Evolutionary conservation across 2,329 filamentous ascomycete species (phyloP).

Genomic region (Fusarium pseudonygamai): DNA sequence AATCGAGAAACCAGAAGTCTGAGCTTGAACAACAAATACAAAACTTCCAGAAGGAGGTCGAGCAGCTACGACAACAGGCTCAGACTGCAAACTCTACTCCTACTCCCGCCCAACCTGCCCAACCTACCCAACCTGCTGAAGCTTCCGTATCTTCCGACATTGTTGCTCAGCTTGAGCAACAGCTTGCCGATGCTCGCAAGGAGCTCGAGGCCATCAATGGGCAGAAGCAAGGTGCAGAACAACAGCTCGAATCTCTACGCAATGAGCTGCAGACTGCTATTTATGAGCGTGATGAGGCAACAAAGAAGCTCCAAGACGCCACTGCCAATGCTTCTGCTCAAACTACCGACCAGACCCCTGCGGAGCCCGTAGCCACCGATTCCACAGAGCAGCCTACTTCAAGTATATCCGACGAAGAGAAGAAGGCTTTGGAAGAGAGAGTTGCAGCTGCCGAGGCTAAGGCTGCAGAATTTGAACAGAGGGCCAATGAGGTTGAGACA

Average conservation of each 20-base stretch:
- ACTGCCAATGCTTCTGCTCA: slow-evolving; percentile 42
- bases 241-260: slow-evolving; percentile 65
- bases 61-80: slow-evolving; percentile 50
- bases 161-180: slow-evolving; percentile 57
- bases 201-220: slow-evolving; percentile 72
- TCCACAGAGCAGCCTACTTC: slow-evolving; percentile 20
- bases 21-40: slow-evolving; percentile 56
- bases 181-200: slow-evolving; percentile 60
- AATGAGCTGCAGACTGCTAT: slow-evolving; percentile 69
- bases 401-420: slow-evolving; percentile 64
- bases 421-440: slow-evolving; percentile 69
- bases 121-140: slow-evolving; percentile 39
- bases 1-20: slow-evolving; percentile 45
- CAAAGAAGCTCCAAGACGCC: slow-evolving; percentile 51
- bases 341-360: slow-evolving; percentile 39
- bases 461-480: slow-evolving; percentile 71
- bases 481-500: slow-evolving; percentile 71
- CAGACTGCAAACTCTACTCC: slow-evolving; percentile 47
- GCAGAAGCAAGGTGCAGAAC: slow-evolving; percentile 75
- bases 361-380: slow-evolving; percentile 26
- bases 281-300: slow-evolving; percentile 71
- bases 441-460: slow-evolving; percentile 68
- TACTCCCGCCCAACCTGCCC: slow-evolving; percentile 48
- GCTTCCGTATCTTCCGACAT: slow-evolving; percentile 58
- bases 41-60: slow-evolving; percentile 55